Conservation (phyloP, 31 red algal species). For the Odonthalia washingtoniensis region DNA sequence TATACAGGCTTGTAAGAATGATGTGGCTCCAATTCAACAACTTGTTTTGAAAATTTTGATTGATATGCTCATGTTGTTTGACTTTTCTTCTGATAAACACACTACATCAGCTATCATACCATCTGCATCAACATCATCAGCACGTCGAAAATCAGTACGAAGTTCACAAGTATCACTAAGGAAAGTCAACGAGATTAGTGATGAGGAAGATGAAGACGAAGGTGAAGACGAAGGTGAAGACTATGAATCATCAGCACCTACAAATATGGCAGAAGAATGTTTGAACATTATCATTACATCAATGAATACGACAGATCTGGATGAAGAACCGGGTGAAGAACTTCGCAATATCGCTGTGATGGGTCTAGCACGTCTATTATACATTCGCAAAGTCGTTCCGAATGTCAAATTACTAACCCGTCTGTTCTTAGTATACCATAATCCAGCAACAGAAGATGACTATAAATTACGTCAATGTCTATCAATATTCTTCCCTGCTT, state of each 20-base stretch:
- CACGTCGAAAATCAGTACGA: too few species aligned
- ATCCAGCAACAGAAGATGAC: constrained; percentile 74
- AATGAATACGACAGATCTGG: constrained; percentile 45
- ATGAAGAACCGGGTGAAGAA: too few species aligned
- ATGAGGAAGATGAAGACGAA: too few species aligned
- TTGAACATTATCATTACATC: constrained; percentile 38
- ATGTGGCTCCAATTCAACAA: constrained; percentile 62
- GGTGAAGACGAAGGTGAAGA: too few species aligned
- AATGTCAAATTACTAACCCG: constrained; percentile 41
- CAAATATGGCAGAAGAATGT: background rate
- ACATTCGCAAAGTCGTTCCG: constrained; percentile 47
- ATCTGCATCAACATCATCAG: too few species aligned
- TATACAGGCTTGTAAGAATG: constrained; percentile 57
- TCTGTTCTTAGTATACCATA: constrained; percentile 57
- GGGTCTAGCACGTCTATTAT: constrained; percentile 60
- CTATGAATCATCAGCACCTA: too few species aligned
- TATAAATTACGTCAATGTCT: constrained; percentile 62
- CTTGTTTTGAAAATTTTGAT: constrained; percentile 60
- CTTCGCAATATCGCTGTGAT: constrained; percentile 46
- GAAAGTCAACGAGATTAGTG: too few species aligned
- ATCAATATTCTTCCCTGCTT: constrained; percentile 78
- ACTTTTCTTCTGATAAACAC: too few species aligned
- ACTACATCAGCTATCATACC: too few species aligned
- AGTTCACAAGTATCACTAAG: too few species aligned
- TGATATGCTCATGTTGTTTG: constrained; percentile 73